Conservation (phyloP, 1,284 basidiomycete species). For the Cutaneotrichosporon sp. region DNA sequence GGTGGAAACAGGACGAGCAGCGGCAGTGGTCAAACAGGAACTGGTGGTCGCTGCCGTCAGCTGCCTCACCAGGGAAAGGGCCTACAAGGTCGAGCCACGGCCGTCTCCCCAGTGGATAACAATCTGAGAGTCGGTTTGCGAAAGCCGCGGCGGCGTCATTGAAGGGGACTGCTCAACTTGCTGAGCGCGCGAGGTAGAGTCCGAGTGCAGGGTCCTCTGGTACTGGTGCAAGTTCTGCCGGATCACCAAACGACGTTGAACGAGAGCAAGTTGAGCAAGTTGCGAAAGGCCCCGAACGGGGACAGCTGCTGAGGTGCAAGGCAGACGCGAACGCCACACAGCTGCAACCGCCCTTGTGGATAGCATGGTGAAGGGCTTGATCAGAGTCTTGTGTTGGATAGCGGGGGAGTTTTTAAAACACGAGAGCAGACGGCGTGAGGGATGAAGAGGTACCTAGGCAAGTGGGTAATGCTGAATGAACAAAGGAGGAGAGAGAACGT, state of each 20-base stretch:
- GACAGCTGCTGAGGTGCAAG: no score
- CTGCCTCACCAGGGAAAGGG: not conserved
- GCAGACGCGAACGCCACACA: not conserved
- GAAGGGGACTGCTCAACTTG: not conserved
- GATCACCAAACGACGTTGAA: no score
- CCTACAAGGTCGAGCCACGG: constrained; percentile 6
- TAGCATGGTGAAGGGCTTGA: not conserved
- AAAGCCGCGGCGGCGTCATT: constrained; percentile 7
- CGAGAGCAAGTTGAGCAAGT: no score
- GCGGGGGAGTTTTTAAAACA: no score
- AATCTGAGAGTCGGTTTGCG: constrained; percentile 1
- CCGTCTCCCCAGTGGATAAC: constrained; percentile 9
- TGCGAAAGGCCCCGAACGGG: not conserved
- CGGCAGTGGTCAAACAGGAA: constrained; percentile 84
- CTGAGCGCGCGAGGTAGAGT: not conserved
- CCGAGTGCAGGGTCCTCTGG: not conserved
- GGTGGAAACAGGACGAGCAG: constrained; percentile 80
- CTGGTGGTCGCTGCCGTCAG: constrained; percentile 57
- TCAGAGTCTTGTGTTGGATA: no score
- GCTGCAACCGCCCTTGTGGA: not conserved
- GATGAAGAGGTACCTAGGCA: no score
- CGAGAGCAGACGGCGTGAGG: no score
- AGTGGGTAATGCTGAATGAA: no score
- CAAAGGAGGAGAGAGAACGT: no score
- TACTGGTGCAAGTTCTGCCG: no score